Conservation (phyloP, 371 early-diverging fungal genomes). For the Amoeboaphelidium occidentale region DNA sequence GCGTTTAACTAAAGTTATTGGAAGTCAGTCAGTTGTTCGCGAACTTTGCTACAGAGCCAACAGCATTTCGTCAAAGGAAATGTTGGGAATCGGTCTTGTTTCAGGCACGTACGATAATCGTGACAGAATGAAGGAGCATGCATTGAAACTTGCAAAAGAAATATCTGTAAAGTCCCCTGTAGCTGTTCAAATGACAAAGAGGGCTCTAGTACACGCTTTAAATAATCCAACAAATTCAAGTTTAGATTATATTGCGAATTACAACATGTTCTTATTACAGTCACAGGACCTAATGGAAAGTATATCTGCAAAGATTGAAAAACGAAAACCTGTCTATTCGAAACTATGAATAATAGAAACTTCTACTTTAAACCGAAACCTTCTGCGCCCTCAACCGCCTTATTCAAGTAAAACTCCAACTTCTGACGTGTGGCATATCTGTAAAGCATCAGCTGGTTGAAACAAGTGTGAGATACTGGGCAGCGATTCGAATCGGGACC, state of each 20-base stretch:
- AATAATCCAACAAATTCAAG: neutral
- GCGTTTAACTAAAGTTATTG: conserved; percentile 75
- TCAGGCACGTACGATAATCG: conserved; percentile 30
- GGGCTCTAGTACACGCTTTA: conserved; percentile 4
- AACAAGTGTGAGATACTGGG: too few relatives aligned
- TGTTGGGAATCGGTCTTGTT: conserved; percentile 50
- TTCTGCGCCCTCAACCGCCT: too few relatives aligned
- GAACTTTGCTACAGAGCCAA: conserved; percentile 69
- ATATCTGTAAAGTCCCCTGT: conserved; percentile 80
- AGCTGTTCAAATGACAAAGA: conserved; percentile 66
- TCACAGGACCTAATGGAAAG: neutral
- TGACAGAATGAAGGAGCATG: conserved; percentile 24
- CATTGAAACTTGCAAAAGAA: conserved; percentile 33
- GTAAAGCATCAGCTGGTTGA: too few relatives aligned
- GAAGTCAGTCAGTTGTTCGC: conserved; percentile 65
- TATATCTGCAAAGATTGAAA: too few relatives aligned
- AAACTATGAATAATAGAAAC: too few relatives aligned
- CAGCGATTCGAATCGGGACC: too few relatives aligned
- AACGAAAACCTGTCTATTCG: too few relatives aligned
- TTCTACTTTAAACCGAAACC: too few relatives aligned
- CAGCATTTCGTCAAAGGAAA: conserved; percentile 46
- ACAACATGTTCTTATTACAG: neutral
- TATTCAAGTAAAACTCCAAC: too few relatives aligned
- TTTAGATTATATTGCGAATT: neutral
- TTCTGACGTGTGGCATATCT: too few relatives aligned